Evolutionary conservation across 306 rosid genomes (phyloP), one percentile per base, ranked within the genome.

Genomic region (Inga laurina): DNA sequence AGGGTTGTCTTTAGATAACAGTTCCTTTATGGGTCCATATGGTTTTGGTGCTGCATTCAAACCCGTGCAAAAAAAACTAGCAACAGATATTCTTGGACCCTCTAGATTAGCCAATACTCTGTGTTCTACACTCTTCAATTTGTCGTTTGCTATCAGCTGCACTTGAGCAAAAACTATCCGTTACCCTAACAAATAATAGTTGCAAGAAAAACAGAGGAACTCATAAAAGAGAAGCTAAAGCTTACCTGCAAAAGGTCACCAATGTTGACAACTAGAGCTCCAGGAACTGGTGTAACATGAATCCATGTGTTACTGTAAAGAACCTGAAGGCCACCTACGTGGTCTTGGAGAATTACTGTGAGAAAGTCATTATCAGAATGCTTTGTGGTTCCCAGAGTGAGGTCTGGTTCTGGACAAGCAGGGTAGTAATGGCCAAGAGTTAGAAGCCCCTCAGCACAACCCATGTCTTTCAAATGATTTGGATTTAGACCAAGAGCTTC

Each of bases 11-110:
- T 90, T 87, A 0, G 88, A 88, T 76, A 88, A 30, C 9, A 91
- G 70, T 45, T 93, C 93, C 75, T 91, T 84, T 16, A 93, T 90
- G 3, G 94, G 93, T 72, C 89, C 92, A 74, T 70, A 84, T n/a
- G 30, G n/a, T 68, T 51, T 87, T 0, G 81, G 79, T 0, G 67
- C 57, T 30, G 72, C n/a, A 70, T 8, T 14, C 7, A 56, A 2
- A n/a, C 30, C 30, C 3, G 86, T 9, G 41, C 74, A 3, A 76
- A 86, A 86, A 76, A 86, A 80, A 37, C 85, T 8, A 32, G 87
- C 85, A 22, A 80, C 16, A 12, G 87, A 86, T 62, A 86, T 64
- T 80, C 89, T 86, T 34, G 89, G 87, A 64, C 85, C 89, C 13
- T 71, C 59, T 5, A 24, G 1, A 39, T 83, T 83, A 0, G 85